Evolutionary conservation across 2,329 filamentous ascomycete species (phyloP).

Genomic region (Colletotrichum incanum): DNA sequence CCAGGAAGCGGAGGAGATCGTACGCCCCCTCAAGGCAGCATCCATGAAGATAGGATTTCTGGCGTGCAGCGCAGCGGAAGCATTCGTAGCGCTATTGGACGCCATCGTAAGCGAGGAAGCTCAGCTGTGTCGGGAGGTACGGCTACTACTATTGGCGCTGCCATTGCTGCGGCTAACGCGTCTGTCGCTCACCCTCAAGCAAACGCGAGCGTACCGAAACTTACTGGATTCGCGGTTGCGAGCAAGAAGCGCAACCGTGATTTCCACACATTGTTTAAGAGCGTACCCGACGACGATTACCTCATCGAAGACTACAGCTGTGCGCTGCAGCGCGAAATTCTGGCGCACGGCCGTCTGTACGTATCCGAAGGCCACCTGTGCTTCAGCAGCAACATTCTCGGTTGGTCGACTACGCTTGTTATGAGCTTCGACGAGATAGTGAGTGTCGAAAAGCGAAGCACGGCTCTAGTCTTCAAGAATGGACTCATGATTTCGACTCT

Average conservation of each 20-base stretch:
- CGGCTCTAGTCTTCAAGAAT: constrained; percentile 95
- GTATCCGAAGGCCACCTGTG: constrained; percentile 98
- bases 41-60: constrained; percentile 73
- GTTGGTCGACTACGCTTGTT: constrained; percentile 97
- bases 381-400: constrained; percentile 98
- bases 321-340: constrained; percentile 93
- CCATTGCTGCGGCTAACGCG: constrained; percentile 77
- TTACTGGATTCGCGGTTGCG: constrained; percentile 96
- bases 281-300: constrained; percentile 97
- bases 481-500: constrained; percentile 97
- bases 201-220: constrained; percentile 75
- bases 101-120: constrained; percentile 84
- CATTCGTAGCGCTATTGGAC: constrained; percentile 72
- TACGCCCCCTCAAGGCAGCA: constrained; percentile 76
- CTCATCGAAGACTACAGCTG: constrained; percentile 99
- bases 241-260: constrained; percentile 97
- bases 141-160: constrained; percentile 78
- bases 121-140: constrained; percentile 78
- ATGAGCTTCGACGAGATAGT: constrained; percentile 99
- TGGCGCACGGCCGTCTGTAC: constrained; percentile 93
- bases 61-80: constrained; percentile 76
- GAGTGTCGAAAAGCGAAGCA: constrained; percentile 96
- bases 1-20: constrained; percentile 67
- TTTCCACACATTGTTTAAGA: constrained; percentile 94
- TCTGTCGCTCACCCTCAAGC: constrained; percentile 77